phyloP scores from a whole-genome alignment of 768 basidiomycete genomes.

The Hericium erinaceus region DNA sequence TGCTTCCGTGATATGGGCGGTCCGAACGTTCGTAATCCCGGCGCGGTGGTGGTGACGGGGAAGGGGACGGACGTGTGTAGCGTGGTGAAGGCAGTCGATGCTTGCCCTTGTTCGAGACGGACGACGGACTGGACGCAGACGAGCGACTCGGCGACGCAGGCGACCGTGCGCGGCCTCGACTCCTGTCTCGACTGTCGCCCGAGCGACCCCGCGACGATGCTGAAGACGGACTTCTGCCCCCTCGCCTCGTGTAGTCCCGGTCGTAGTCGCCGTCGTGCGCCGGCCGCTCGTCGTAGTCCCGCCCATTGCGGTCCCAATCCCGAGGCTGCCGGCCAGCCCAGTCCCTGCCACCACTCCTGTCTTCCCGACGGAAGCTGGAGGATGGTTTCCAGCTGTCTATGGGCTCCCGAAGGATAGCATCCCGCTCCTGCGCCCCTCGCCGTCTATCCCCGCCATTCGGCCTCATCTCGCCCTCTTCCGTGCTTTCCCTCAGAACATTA shows the following conservation, averaged over 20 bases:
- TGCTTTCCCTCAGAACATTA: neutral
- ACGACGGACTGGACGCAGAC: constrained; percentile 15
- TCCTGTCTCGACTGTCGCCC: neutral
- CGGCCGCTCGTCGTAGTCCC: constrained; percentile 28
- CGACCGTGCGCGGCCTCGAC: constrained; percentile 11
- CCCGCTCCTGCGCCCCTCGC: neutral
- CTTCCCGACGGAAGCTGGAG: neutral
- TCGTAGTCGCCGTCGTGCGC: constrained; percentile 17
- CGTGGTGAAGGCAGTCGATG: constrained; percentile 21
- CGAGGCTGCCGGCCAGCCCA: neutral
- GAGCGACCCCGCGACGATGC: neutral
- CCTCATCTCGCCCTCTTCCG: neutral
- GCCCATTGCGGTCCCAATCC: constrained; percentile 35
- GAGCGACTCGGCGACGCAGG: constrained; percentile 19
- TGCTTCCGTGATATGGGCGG: neutral
- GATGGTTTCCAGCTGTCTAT: neutral
- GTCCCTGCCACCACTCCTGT: neutral
- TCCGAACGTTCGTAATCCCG: neutral
- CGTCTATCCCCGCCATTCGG: neutral
- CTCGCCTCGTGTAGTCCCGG: neutral
- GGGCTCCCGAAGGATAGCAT: neutral
- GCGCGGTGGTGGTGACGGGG: neutral
- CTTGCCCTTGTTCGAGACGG: constrained; percentile 17
- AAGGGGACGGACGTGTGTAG: neutral
- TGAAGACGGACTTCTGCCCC: neutral